Base-by-base conservation (phyloP, 2,329 filamentous ascomycete genomes). In the Hypoxylon sp. region DNA sequence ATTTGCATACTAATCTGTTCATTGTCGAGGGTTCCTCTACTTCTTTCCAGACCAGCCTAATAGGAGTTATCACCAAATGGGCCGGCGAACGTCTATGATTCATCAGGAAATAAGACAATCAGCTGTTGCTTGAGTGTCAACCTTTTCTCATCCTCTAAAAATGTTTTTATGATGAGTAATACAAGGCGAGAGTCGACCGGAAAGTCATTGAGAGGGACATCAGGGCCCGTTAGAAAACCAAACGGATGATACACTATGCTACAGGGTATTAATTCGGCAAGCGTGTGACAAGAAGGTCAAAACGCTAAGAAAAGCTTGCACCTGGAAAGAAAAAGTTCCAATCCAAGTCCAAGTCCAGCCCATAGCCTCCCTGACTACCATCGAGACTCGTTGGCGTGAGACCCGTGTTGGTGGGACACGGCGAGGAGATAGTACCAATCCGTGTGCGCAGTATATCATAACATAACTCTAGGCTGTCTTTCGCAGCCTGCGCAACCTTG, bases 391-490 rank as follows among this genome's bases (percentile, higher is more conserved):
- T 60, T 0, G 71, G 70, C n/a, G 70, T 63, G 29, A 72, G 54
- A 2, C 59, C 71, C 14, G 61, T 59, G 41, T 73, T 65, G 19
- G 63, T 61, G 5, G 58, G 50, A 32, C 54, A 47, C 3, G 59
- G 53, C 34, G 64, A 53, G 5, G 69, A 50, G 11, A 70, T 39
- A 9, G 58, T 61, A 6, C 52, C 66, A 14, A 65, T 65, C 57
- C 68, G 69, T 21, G 60, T 46, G 45, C 72, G 61, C 7, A 81
- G 46, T 12, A 80, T 45, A 3, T 66, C 67, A 52, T 74, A 68
- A 16, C 78, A 80, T 3, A 76, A 54, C 19, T 72, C 63, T 11
- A 82, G 67, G 43, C 76, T 79, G 7, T 78, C 74, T 51, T 69
- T 74, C n/a, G 75, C 79, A n/a, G 68, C 72, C 30, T 73, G 64